phyloP scores from a whole-genome alignment of 1,139 yeast genomes.

The Fermentozyma sake region DNA sequence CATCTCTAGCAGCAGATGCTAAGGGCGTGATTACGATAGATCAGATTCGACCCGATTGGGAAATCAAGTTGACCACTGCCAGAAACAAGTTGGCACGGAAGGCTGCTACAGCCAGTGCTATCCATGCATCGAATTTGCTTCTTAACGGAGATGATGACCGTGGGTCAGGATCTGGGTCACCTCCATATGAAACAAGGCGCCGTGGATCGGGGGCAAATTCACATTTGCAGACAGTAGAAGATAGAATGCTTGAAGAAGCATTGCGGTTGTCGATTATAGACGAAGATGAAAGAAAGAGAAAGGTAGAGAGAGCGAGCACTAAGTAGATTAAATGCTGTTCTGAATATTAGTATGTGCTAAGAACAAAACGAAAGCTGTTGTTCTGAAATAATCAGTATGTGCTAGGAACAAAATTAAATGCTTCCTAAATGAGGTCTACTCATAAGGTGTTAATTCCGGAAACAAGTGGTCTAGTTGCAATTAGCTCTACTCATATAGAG shows the following conservation, averaged over 20 bases:
- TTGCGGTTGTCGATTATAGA: slow-evolving; percentile 68
- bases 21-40: slow-evolving; percentile 75
- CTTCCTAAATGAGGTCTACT: too few species aligned
- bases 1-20: slow-evolving; percentile 56
- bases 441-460: too few species aligned
- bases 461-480: too few species aligned
- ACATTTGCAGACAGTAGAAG: slow-evolving; percentile 46
- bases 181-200: slow-evolving; percentile 9
- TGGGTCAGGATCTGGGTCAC: slow-evolving; percentile 1
- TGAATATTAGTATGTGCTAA: too few species aligned
- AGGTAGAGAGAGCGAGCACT: too few species aligned
- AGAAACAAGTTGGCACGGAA: slow-evolving; percentile 74
- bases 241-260: slow-evolving; percentile 82
- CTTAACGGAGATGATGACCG: slow-evolving; percentile 16
- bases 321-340: too few species aligned
- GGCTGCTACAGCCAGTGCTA: slow-evolving; percentile 91
- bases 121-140: slow-evolving; percentile 75
- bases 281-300: slow-evolving; percentile 51
- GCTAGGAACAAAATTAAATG: too few species aligned
- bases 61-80: slow-evolving; percentile 63
- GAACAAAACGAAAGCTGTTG: too few species aligned
- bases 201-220: slow-evolving; percentile 9
- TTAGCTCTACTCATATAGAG: too few species aligned
- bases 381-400: too few species aligned
- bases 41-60: slow-evolving; percentile 90